These are phyloP conservation scores for Cladophialophora immunda DNA, from an alignment of 2,329 filamentous ascomycete species.

Conservation along the genomic window DNA sequence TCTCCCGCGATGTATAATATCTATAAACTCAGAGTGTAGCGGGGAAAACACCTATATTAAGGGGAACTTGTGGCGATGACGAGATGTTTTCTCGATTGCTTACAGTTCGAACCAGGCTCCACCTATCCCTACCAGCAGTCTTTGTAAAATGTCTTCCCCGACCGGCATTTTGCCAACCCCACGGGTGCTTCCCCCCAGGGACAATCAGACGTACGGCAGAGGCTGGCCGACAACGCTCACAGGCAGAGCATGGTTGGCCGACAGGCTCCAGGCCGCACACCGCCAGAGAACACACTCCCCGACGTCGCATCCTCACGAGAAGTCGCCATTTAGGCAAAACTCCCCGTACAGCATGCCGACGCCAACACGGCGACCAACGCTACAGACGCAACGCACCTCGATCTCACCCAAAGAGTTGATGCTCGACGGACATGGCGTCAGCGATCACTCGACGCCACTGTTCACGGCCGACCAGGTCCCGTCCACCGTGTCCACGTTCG, in stretches of 20 bases:
- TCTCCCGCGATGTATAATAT: slow-evolving; percentile 68
- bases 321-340: slow-evolving; percentile 81
- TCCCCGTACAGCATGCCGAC: slow-evolving; percentile 65
- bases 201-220: slow-evolving; percentile 46
- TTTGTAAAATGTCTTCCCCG: slow-evolving; percentile 69
- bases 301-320: slow-evolving; percentile 65
- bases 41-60: slow-evolving; percentile 66
- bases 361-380: slow-evolving; percentile 50
- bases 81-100: slow-evolving; percentile 71
- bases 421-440: slow-evolving; percentile 80
- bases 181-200: slow-evolving; percentile 47
- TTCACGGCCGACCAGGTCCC: slow-evolving; percentile 74
- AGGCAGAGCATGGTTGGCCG: slow-evolving; percentile 72
- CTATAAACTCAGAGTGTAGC: slow-evolving; percentile 61
- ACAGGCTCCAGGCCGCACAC: slow-evolving; percentile 80
- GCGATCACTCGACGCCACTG: slow-evolving; percentile 73
- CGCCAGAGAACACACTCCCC: slow-evolving; percentile 70
- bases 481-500: slow-evolving; percentile 60
- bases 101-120: slow-evolving; percentile 65
- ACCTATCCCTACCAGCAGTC: slow-evolving; percentile 51
- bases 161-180: slow-evolving; percentile 55
- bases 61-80: slow-evolving; percentile 51
- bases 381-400: slow-evolving; percentile 70
- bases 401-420: slow-evolving; percentile 95
- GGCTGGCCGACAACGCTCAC: slow-evolving; percentile 56